Base-by-base conservation (phyloP, 129 eudicot species). In the Pittosporum tobira region DNA sequence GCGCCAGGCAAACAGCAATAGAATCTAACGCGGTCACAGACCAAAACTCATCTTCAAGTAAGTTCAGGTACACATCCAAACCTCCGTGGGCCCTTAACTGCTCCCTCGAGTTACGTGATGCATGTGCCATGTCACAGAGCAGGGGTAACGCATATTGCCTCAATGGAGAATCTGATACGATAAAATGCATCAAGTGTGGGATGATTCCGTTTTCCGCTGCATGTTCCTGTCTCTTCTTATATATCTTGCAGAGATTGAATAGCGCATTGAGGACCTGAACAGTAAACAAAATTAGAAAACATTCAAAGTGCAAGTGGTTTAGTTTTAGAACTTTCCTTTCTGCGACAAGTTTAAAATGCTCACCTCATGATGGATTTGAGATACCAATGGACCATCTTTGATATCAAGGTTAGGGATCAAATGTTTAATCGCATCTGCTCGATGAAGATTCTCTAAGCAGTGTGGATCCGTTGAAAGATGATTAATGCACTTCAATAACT, bases 41-140 rank as follows among this genome's bases (percentile, higher is more conserved):
- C 99, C 99, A 91, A 57, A 83, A 62, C 51, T 87, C 88, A 71
- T 91, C 99, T 76, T 87, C 99, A 62, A 91, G 96, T 64, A 91
- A 78, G 69, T 84, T 91, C 69, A 91, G 73, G 78, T 83, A 91
- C 18, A 91, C 99, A 65, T 84, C 96, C 66, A 91, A 67, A 26
- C 99, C 99, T 64, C 94, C 96, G 66, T 91, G 99, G 44, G 99
- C 99, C 60, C 99, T 69, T 51, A 91, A 73, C 57, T 91, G 99
- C 66, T 87, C 96, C 72, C 99, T 74, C 31, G 99, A 83, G 63
- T 79, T 91, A 22, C 88, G 85, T 59, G 99, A 91, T 53, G 99
- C 96, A 64, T 91, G 94, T 5, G 99, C 99, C 96, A 91, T 87
- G 53, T 91, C 99, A 64, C 94, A 91, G 42, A 91, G 77, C 67